phyloP scores from a whole-genome alignment of 2,329 filamentous ascomycete species.

The Ophiostoma australiae region DNA sequence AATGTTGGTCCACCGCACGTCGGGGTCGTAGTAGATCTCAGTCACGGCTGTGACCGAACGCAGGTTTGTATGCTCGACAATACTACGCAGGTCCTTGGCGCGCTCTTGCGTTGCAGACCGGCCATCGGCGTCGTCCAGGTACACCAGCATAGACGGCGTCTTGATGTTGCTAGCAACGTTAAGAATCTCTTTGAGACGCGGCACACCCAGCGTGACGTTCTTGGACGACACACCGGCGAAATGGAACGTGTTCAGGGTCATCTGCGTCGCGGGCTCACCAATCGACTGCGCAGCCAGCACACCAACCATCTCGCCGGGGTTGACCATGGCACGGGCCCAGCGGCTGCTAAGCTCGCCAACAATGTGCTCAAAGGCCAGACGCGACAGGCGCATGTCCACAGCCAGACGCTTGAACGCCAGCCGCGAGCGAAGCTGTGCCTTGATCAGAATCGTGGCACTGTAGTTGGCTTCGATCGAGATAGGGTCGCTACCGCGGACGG shows the following conservation, averaged over 20 bases:
- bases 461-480: conserved; percentile 82
- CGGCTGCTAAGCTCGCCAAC: conserved; percentile 84
- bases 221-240: conserved; percentile 99
- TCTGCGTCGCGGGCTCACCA: conserved; percentile 96
- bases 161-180: conserved; percentile 98
- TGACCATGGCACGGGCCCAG: conserved; percentile 80
- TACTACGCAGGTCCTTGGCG: conserved; percentile 79
- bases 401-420: conserved; percentile 92
- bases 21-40: conserved; percentile 96
- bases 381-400: conserved; percentile 77
- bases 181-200: conserved; percentile 97
- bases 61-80: conserved; percentile 90
- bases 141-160: conserved; percentile 94
- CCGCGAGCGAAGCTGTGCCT: conserved; percentile 81
- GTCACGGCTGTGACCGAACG: conserved; percentile 86
- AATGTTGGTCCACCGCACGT: conserved; percentile 79
- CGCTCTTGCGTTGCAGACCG: conserved; percentile 60
- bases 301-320: conserved; percentile 97
- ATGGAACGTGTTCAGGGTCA: conserved; percentile 99
- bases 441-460: conserved; percentile 87
- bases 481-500: conserved; percentile 78
- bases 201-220: conserved; percentile 97
- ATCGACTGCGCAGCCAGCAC: conserved; percentile 97
- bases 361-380: conserved; percentile 86
- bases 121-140: conserved; percentile 59